phyloP scores from a whole-genome alignment of 768 basidiomycete genomes.

The Termitomyces sp. region DNA sequence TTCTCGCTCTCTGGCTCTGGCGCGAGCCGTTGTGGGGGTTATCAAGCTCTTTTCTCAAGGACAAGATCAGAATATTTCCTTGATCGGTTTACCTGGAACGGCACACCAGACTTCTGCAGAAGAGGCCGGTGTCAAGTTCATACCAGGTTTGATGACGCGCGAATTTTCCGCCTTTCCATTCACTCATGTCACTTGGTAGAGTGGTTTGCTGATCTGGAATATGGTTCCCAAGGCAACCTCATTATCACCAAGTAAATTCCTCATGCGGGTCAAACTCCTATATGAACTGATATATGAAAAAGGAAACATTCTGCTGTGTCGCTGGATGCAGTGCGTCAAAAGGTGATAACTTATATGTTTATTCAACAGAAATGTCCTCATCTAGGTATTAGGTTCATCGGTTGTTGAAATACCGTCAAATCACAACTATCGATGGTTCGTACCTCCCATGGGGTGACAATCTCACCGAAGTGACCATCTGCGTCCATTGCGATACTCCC shows the following conservation, averaged over 20 bases:
- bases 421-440: constrained; percentile 45
- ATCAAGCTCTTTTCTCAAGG: constrained; percentile 43
- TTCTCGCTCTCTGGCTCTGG: constrained; percentile 51
- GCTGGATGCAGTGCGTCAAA: constrained; percentile 35
- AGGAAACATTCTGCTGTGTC: constrained; percentile 52
- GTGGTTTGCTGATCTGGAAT: constrained; percentile 68
- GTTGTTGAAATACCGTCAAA: constrained; percentile 37
- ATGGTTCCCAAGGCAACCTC: constrained; percentile 51
- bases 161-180: background rate
- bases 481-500: constrained; percentile 64
- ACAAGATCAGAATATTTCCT: constrained; percentile 38
- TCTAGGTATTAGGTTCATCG: constrained; percentile 33
- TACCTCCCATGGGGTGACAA: constrained; percentile 40
- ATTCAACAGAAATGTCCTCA: background rate
- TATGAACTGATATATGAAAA: background rate
- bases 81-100: constrained; percentile 64
- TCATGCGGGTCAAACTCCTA: background rate
- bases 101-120: constrained; percentile 56
- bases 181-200: constrained; percentile 30
- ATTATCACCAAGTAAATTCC: constrained; percentile 52
- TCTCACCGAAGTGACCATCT: constrained; percentile 54
- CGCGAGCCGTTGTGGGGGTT: constrained; percentile 51
- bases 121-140: constrained; percentile 55
- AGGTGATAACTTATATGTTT: constrained; percentile 30
- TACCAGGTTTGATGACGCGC: constrained; percentile 42